Percentiles rank a stretch among this genome's conserved stretches.
These are phyloP conservation scores for barley (Hordeum vulgare) DNA, from an alignment of 176 grass and related monocot species.

Conservation along the genomic window MorexV3_pseudomolecules_assembly NC_058519.1:602074073-602074572, in stretches of 20 bases:
- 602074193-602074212: slow-evolving; percentile 3
- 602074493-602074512: slow-evolving; percentile 4
- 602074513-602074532: slow-evolving; percentile 12
- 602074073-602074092: slow-evolving; percentile 9
- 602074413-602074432: slow-evolving; percentile 10
- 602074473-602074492: slow-evolving; percentile 9
- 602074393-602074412: slow-evolving; percentile 5
- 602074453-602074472: background rate
- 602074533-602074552: slow-evolving; percentile 6
- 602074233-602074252: background rate
- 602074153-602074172: background rate
- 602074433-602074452: background rate
- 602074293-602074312: background rate
- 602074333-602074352: slow-evolving; percentile 10
- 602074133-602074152: background rate
- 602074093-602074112: slow-evolving; percentile 6
- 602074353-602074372: slow-evolving; percentile 12
- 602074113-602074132: slow-evolving; percentile 16
- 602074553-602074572: background rate
- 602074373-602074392: background rate
- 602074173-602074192: background rate
- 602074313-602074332: slow-evolving; percentile 3
- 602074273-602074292: slow-evolving; percentile 5
- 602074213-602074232: slow-evolving; percentile 10
- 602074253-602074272: slow-evolving; percentile 8